A percentile compares a stretch with the other conserved stretches of the same genome.
These are phyloP conservation scores for Bryum argenteum DNA, from an alignment of 225 moss, liverwort and hornwort species.

Conservation along the genomic window DNA sequence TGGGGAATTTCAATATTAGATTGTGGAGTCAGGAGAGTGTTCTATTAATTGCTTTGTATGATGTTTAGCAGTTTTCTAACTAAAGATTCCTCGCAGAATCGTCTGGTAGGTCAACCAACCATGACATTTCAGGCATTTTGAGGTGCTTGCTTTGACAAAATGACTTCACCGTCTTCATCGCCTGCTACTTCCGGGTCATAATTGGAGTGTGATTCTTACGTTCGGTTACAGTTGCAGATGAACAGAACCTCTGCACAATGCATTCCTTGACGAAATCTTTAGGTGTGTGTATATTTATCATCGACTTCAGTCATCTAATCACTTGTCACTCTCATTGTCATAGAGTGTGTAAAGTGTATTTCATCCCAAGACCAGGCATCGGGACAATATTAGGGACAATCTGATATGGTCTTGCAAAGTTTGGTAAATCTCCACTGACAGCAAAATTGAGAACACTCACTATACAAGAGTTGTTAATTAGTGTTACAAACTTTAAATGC, in stretches of 20 bases:
- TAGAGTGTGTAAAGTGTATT: too few species aligned
- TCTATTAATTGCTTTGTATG: too few species aligned
- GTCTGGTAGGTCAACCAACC: not conserved
- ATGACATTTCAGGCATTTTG: not conserved
- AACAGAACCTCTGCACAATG: not conserved
- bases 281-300: not conserved
- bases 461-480: too few species aligned
- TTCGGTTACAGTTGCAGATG: not conserved
- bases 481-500: too few species aligned
- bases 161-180: not conserved
- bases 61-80: too few species aligned
- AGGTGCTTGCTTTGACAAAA: not conserved
- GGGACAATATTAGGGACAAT: too few species aligned
- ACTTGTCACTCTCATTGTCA: not conserved
- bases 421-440: too few species aligned
- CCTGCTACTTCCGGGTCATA: not conserved
- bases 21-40: too few species aligned
- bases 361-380: too few species aligned
- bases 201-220: not conserved
- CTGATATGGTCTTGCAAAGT: too few species aligned
- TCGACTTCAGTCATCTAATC: not conserved
- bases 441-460: too few species aligned
- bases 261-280: not conserved
- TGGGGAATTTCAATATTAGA: too few species aligned
- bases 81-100: not conserved